These are phyloP conservation scores for Solanum ahanhuiri DNA, from an alignment of 257 asterid species.

Conservation along the genomic window DNA sequence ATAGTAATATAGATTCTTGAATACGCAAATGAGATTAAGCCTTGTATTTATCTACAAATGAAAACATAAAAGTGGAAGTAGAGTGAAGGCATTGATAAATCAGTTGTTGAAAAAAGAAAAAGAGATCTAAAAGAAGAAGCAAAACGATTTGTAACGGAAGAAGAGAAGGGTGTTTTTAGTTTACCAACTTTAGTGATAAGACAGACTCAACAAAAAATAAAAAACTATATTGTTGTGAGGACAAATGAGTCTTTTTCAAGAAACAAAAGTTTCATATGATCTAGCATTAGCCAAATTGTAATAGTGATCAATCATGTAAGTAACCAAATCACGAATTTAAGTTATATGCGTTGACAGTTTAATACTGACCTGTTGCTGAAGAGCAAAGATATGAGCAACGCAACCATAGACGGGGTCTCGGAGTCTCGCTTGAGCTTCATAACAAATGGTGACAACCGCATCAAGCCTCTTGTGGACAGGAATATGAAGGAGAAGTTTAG, in stretches of 20 bases:
- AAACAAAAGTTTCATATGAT: neutral
- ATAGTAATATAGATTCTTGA: neutral
- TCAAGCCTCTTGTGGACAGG: conserved; percentile 71
- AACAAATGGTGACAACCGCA: conserved; percentile 80
- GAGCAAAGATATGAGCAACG: conserved; percentile 74
- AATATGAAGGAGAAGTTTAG: conserved; percentile 74
- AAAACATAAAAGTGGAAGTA: neutral
- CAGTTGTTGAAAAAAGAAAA: neutral
- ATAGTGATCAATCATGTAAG: neutral
- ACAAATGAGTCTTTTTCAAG: conserved; percentile 2
- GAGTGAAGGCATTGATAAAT: neutral
- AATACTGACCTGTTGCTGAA: conserved; percentile 78
- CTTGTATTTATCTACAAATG: neutral
- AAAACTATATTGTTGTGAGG: neutral
- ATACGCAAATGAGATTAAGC: neutral
- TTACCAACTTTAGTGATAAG: conserved; percentile 52
- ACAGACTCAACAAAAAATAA: conserved; percentile 14
- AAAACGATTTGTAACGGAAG: conserved; percentile 34
- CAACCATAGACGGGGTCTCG: conserved; percentile 90
- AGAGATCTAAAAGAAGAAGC: conserved; percentile 12
- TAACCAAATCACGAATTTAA: neutral
- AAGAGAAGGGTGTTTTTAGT: conserved; percentile 25
- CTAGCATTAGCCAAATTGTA: neutral
- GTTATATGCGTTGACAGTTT: neutral
- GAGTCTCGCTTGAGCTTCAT: conserved; percentile 89